Base-by-base conservation (phyloP, 768 basidiomycete genomes). In the Leccinum rimulosum region DNA sequence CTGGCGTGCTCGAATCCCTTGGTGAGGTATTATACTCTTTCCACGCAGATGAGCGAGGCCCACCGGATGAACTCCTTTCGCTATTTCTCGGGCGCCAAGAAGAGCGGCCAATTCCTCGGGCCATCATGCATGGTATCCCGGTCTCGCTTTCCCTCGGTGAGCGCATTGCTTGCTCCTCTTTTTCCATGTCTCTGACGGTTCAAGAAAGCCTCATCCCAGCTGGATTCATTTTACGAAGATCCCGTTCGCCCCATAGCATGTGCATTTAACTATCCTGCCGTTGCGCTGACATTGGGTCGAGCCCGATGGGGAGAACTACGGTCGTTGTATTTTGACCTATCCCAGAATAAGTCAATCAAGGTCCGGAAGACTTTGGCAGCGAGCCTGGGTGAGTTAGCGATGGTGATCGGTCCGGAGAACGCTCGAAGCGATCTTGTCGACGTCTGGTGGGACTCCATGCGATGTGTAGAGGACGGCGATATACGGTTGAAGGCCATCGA, bases 261-360 rank as follows among this genome's bases (percentile, higher is more conserved):
- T 70, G 91, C 91, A 6, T 94, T 93, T 75, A 93, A 97, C 74
- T 90, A 91, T 68, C 96, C 96, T 25, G 95, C 94, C 6, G 91
- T 98, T 8, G 84, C 87, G 4, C 79, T 94, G 6, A 90, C 94
- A 0, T 77, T 97, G 28, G 96, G 96, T 4, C 75, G 76, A 12
- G 73, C 75, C 1, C 82, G 91, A 49, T 98, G 96, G 96, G 64
- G 61, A 59, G 83, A 88, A 58, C 74, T 98, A 25, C 83, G 88
- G 19, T 80, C 81, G 4, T 75, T 84, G 48, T 95, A 95, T 74
- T 72, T 82, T 19, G 74, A 80, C 9, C 79, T 98, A 17, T 80
- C 89, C 28, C 73, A 78, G n/a, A 82, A 86, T 66, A 77, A 76
- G 17, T 79, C 80, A 8, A 70, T 77, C 43, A 87, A 88, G 60